phyloP scores from a whole-genome alignment of 2,329 filamentous ascomycete genomes.

The Colletotrichum somersetense region DNA sequence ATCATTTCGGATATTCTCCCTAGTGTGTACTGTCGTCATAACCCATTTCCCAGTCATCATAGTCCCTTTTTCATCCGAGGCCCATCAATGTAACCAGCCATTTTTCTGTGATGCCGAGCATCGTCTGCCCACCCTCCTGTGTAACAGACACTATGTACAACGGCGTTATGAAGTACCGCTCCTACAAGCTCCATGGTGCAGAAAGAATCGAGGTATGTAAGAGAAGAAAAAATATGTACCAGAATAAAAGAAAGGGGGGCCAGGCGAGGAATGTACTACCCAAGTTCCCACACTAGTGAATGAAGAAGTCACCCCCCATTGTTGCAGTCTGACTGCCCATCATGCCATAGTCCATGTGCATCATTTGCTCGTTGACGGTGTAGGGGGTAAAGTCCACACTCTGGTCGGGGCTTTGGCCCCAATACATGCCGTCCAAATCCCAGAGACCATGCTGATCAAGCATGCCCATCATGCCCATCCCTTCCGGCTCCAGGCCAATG shows the following conservation, averaged over 20 bases:
- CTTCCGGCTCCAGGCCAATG: constrained; percentile 64
- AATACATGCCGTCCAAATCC: constrained; percentile 69
- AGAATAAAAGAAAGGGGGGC: not conserved
- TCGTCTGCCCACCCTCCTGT: constrained; percentile 4
- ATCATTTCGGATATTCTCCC: constrained; percentile 37
- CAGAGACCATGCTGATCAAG: constrained; percentile 67
- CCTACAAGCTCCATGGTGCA: not conserved
- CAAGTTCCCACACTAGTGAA: constrained; percentile 51
- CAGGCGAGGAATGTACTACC: not conserved
- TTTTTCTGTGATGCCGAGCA: constrained; percentile 11
- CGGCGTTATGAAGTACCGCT: not conserved
- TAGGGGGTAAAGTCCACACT: constrained; percentile 45
- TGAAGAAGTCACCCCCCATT: constrained; percentile 59
- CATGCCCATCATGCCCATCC: constrained; percentile 65
- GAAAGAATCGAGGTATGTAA: constrained; percentile 13
- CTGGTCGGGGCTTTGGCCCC: constrained; percentile 58
- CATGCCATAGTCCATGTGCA: constrained; percentile 54
- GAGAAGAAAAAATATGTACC: constrained; percentile 20
- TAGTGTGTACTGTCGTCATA: constrained; percentile 27
- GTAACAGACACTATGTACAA: not conserved
- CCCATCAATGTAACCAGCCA: constrained; percentile 20
- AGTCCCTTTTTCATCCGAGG: not conserved
- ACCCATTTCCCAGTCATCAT: constrained; percentile 15
- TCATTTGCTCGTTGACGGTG: constrained; percentile 50
- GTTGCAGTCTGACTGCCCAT: constrained; percentile 52